Conservation (phyloP, 345 rosid genomes). For the Noccaea caerulescens region DNA sequence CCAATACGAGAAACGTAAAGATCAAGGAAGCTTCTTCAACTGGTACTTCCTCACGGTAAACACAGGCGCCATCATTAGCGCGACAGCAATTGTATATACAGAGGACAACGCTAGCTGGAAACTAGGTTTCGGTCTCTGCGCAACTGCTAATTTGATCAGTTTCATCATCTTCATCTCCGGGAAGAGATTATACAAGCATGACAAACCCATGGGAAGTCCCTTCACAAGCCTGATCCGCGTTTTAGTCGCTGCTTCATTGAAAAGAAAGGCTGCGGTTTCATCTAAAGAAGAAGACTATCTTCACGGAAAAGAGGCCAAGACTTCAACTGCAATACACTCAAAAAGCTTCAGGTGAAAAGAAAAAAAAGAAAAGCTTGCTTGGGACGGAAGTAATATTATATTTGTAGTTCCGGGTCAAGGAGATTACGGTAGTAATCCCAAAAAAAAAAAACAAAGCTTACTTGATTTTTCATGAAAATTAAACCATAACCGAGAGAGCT, state of each 20-base stretch:
- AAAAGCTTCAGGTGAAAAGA: conserved; percentile 47
- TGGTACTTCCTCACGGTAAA: conserved; percentile 50
- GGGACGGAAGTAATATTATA: background rate
- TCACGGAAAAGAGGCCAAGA: conserved; percentile 3
- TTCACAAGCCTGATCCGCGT: conserved; percentile 50
- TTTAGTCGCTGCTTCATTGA: conserved; percentile 39
- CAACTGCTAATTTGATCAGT: conserved; percentile 40
- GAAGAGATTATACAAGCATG: conserved; percentile 42
- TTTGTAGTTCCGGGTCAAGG: too few relatives aligned
- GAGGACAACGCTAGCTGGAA: conserved; percentile 57
- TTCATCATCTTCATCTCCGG: conserved; percentile 39
- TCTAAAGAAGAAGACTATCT: conserved; percentile 45
- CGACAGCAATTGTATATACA: conserved; percentile 47
- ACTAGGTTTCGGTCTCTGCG: conserved; percentile 53
- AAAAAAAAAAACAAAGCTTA: background rate
- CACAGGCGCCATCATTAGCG: conserved; percentile 8
- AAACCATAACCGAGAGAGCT: background rate
- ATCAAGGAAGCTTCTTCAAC: conserved; percentile 53
- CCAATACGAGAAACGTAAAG: conserved; percentile 48
- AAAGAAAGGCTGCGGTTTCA: conserved; percentile 44
- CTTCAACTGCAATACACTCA: conserved; percentile 14
- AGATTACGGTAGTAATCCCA: too few relatives aligned
- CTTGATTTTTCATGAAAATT: background rate
- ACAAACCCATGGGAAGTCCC: conserved; percentile 55
- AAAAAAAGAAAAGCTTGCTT: background rate